Evolutionary conservation across 148 eudicot species (phyloP).

Genomic region (Salicornia ramosissima): DNA sequence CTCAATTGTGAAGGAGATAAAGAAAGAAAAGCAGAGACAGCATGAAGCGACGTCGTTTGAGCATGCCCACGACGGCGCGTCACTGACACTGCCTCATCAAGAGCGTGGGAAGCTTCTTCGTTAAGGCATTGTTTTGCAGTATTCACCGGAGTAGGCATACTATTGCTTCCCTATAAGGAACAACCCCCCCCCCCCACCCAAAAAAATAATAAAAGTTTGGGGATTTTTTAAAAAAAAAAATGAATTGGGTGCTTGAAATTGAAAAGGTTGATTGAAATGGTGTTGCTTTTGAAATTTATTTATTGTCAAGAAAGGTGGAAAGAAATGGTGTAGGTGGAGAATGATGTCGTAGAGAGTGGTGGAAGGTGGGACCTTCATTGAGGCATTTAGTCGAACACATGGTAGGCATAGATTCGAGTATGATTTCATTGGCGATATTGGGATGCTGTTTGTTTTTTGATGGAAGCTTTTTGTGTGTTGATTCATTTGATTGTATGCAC

Average conservation of each 20-base stretch:
- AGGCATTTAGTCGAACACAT: constrained; percentile 42
- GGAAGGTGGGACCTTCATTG: constrained; percentile 24
- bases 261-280: constrained; percentile 5
- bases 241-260: background rate
- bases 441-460: constrained; percentile 20
- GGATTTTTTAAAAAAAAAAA: no score
- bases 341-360: constrained; percentile 16
- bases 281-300: constrained; percentile 13
- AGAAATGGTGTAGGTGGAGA: constrained; percentile 24
- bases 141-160: constrained; percentile 85
- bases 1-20: constrained; percentile 54
- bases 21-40: constrained; percentile 58
- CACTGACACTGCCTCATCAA: constrained; percentile 69
- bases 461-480: background rate
- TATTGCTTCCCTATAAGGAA: constrained; percentile 13
- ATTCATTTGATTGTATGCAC: constrained; percentile 7
- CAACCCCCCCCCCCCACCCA: constrained; percentile 3
- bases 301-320: constrained; percentile 3
- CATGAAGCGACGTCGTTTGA: constrained; percentile 83
- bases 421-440: constrained; percentile 5
- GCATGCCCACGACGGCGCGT: constrained; percentile 66
- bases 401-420: constrained; percentile 36
- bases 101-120: constrained; percentile 47
- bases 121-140: constrained; percentile 82
- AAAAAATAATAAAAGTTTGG: no score